phyloP scores from a whole-genome alignment of 352 stramenopile species.

The Phytophthora megakarya region DNA sequence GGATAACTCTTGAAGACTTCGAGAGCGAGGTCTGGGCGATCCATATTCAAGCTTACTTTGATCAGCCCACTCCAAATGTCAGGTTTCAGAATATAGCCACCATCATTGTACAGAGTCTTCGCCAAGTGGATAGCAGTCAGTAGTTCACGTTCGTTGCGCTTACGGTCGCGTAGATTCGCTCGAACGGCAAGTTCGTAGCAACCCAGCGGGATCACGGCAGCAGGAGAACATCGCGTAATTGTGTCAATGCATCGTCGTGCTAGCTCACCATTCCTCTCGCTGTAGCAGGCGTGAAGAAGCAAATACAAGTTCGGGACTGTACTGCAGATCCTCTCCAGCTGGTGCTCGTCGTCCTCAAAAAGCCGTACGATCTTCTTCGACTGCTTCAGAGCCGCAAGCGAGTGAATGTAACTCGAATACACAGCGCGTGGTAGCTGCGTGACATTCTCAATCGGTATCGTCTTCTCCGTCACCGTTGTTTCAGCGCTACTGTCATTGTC shows the following conservation, averaged over 20 bases:
- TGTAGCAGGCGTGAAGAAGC: slow-evolving; percentile 38
- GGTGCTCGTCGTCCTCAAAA: slow-evolving; percentile 31
- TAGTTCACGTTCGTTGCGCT: slow-evolving; percentile 33
- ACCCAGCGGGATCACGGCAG: slow-evolving; percentile 33
- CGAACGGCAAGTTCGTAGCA: slow-evolving; percentile 47
- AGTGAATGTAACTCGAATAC: slow-evolving; percentile 38
- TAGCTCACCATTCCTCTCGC: slow-evolving; percentile 39
- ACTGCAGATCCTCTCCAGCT: slow-evolving; percentile 33
- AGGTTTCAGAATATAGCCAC: slow-evolving; percentile 50
- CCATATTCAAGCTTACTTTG: slow-evolving; percentile 48
- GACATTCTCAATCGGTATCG: slow-evolving; percentile 5
- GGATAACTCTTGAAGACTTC: slow-evolving; percentile 52
- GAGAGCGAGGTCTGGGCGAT: slow-evolving; percentile 37
- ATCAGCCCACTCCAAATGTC: slow-evolving; percentile 51
- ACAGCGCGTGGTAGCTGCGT: slow-evolving; percentile 25
- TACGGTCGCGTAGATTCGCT: slow-evolving; percentile 36
- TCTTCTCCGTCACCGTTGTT: not conserved
- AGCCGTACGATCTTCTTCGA: slow-evolving; percentile 38
- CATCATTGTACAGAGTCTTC: slow-evolving; percentile 35
- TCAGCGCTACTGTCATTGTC: not conserved
- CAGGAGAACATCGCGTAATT: slow-evolving; percentile 28
- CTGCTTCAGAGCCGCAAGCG: slow-evolving; percentile 31
- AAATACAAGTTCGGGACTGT: slow-evolving; percentile 34
- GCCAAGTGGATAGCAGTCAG: slow-evolving; percentile 47
- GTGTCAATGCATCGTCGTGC: slow-evolving; percentile 40